Conservation (phyloP, 164 flowering plant species). For the Tetracentron sinense region DNA sequence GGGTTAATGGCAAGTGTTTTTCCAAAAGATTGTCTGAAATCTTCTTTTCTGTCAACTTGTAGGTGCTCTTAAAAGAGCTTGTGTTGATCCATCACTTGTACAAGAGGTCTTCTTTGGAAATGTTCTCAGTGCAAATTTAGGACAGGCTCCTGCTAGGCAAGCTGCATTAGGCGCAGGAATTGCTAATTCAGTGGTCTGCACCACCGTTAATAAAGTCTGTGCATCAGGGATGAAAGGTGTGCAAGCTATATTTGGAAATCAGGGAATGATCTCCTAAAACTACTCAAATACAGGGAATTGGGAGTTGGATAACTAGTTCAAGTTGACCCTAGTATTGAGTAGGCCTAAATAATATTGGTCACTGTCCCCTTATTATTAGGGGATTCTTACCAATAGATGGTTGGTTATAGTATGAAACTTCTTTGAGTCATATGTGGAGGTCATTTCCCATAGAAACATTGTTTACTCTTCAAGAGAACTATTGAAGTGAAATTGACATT, state of each 20-base stretch:
- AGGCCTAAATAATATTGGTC: too few relatives aligned
- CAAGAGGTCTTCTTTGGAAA: slow-evolving; percentile 97
- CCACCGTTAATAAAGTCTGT: slow-evolving; percentile 89
- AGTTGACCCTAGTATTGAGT: too few relatives aligned
- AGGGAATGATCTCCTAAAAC: too few relatives aligned
- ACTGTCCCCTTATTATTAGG: too few relatives aligned
- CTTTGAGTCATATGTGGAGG: too few relatives aligned
- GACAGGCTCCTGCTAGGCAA: slow-evolving; percentile 98
- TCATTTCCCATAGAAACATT: too few relatives aligned
- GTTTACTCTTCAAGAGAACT: not conserved
- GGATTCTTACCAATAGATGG: too few relatives aligned
- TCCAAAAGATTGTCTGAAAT: slow-evolving; percentile 3
- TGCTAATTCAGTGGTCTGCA: slow-evolving; percentile 78
- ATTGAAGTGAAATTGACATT: not conserved
- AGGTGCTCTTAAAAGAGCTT: slow-evolving; percentile 90
- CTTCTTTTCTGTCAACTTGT: not conserved
- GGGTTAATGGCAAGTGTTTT: not conserved
- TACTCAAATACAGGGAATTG: too few relatives aligned
- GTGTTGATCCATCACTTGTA: slow-evolving; percentile 73
- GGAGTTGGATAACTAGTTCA: too few relatives aligned
- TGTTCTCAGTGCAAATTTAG: slow-evolving; percentile 92
- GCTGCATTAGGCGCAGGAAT: slow-evolving; percentile 95
- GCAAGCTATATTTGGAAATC: not conserved
- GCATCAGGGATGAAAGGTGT: slow-evolving; percentile 92
- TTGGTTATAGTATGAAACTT: too few relatives aligned